Conservation (phyloP, 352 stramenopile species). For the Thalassiosira sp. region DNA sequence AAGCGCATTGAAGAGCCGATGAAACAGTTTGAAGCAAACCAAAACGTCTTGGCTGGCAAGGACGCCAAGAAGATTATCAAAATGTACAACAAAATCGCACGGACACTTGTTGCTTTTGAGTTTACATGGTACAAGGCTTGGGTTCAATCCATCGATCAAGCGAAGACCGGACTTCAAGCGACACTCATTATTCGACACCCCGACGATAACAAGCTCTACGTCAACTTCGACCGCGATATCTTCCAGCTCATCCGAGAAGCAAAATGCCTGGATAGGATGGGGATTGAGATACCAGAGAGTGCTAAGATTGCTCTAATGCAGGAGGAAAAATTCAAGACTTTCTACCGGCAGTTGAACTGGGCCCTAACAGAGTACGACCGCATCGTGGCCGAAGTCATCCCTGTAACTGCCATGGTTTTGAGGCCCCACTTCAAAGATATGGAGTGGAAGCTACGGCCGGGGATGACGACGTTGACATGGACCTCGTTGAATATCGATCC, state of each 20-base stretch:
- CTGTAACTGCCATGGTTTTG: constrained; percentile 91
- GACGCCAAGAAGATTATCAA: constrained; percentile 97
- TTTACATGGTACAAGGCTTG: constrained; percentile 99
- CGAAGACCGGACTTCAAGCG: constrained; percentile 95
- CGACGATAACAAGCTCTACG: constrained; percentile 97
- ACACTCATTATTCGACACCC: constrained; percentile 98
- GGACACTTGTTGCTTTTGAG: constrained; percentile 97
- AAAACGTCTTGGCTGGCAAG: constrained; percentile 93
- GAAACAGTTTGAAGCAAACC: constrained; percentile 98
- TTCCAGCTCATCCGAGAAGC: constrained; percentile 96
- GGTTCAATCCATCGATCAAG: constrained; percentile 96
- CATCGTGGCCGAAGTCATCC: constrained; percentile 95
- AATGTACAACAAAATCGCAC: constrained; percentile 99
- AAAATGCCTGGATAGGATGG: constrained; percentile 98
- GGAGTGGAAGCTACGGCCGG: constrained; percentile 97
- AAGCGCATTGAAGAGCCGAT: constrained; percentile 99
- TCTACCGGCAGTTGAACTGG: constrained; percentile 97
- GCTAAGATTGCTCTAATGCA: constrained; percentile 96
- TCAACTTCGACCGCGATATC: constrained; percentile 99
- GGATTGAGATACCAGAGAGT: constrained; percentile 96
- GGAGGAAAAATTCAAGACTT: constrained; percentile 99
- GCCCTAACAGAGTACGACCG: constrained; percentile 96
- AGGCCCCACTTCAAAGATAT: constrained; percentile 98
- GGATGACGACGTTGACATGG: constrained; percentile 99
- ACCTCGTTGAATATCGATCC: constrained; percentile 99